Evolutionary conservation across 2,329 filamentous ascomycete species (phyloP), one percentile per base, ranked within the genome.

Genomic region (Ascochyta koolunga): DNA sequence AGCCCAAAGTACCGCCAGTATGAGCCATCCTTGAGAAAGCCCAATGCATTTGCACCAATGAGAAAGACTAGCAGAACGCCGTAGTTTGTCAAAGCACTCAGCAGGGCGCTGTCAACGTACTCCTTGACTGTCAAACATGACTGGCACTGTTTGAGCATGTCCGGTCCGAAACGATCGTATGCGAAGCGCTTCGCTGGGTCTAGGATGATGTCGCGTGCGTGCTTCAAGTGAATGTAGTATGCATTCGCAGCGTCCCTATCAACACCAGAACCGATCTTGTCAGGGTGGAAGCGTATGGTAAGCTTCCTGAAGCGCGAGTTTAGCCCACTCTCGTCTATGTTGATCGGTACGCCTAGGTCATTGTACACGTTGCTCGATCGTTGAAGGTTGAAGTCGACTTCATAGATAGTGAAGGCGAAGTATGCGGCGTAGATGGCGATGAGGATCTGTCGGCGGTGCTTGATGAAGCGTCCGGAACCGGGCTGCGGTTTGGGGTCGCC

Each of bases 361-460:
- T 84, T 80, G 78, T 97, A 98, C 78, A 89, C 96, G 74, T 91
- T 87, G 16, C 89, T 86, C 1, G 82, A 79, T 38, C 82, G 79
- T 59, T 86, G 88, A 24, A 96, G 82, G 59, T 91, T 86, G 78
- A 90, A 86, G 81, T 96, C 90, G 67, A 91, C 89, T 78, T 98
- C 93, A 78, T 93, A 95, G 67, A 98, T 86, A 40, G 92, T 96
- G 81, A 96, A 97, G 61, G 89, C 77, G 32, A 98, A 89, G 78
- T 98, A 99, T 56, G 85, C 78, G 42, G 88, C 80, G 44, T 98
- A 88, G 67, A 98, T 90, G 64, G 88, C 80, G 70, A 93, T 88
- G 73, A 95, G 87, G 72, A 97, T 93, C 65, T 86, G 85, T 53
- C 89, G 89, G 56, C 91, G 88, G 78, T 98, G 90, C 52, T 83